Evolutionary conservation across 129 eudicot species (phyloP).

Genomic region (Helianthus tuberosus): DNA sequence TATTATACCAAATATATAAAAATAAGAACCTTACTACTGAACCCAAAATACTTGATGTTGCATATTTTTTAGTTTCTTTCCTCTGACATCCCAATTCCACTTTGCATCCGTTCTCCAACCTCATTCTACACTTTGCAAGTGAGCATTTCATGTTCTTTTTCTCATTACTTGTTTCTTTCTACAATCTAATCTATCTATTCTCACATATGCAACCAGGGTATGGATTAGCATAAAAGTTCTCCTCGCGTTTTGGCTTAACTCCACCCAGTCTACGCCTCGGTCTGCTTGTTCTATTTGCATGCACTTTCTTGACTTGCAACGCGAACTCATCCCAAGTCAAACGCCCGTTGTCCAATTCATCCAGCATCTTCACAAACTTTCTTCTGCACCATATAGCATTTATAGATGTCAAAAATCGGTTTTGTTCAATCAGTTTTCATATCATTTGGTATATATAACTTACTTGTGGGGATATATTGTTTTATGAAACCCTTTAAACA

Average conservation of each 20-base stretch:
- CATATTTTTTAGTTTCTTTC: no score
- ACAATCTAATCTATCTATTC: slow-evolving; percentile 9
- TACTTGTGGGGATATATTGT: slow-evolving; percentile 66
- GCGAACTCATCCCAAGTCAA: slow-evolving; percentile 57
- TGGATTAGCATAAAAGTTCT: slow-evolving; percentile 67
- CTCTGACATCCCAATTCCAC: not conserved
- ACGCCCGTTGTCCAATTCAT: slow-evolving; percentile 43
- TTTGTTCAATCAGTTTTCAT: not conserved
- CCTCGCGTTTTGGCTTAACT: slow-evolving; percentile 47
- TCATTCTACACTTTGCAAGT: slow-evolving; percentile 1
- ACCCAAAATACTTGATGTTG: no score
- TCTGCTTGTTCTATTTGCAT: slow-evolving; percentile 46
- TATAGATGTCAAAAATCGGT: not conserved
- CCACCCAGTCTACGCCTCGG: slow-evolving; percentile 48
- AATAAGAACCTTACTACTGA: no score
- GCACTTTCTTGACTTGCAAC: slow-evolving; percentile 42
- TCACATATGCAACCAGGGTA: slow-evolving; percentile 70
- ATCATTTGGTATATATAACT: not conserved
- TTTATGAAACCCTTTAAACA: slow-evolving; percentile 59
- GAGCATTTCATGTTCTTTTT: slow-evolving; percentile 14
- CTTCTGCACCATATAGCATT: slow-evolving; percentile 33
- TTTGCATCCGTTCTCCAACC: slow-evolving; percentile 11
- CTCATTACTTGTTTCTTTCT: slow-evolving; percentile 15
- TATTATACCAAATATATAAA: no score
- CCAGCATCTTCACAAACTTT: slow-evolving; percentile 53